Conservation (phyloP, 176 grass and related monocot species). For the Chrysopogon serrulatus region DNA sequence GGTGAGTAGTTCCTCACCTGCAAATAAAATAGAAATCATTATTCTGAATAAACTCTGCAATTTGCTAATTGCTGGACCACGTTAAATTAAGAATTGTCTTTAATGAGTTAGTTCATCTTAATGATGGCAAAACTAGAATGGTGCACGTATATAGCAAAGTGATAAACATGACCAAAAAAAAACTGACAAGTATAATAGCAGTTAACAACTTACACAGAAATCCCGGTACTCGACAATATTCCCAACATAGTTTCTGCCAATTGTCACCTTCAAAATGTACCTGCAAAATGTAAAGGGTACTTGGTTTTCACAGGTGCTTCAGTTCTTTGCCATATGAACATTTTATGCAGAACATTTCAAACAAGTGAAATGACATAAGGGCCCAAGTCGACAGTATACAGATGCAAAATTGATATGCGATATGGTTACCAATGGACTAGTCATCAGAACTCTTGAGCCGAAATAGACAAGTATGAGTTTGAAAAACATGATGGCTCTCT, state of each 20-base stretch:
- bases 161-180: neutral
- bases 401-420: neutral
- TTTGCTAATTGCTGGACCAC: neutral
- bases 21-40: conserved; percentile 9
- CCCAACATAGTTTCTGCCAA: conserved; percentile 75
- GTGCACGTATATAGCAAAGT: neutral
- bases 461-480: neutral
- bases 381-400: neutral
- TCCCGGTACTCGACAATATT: conserved; percentile 72
- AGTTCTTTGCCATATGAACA: neutral
- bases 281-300: conserved; percentile 26
- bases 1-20: conserved; percentile 80
- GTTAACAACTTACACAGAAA: conserved; percentile 66
- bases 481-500: neutral
- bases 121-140: neutral
- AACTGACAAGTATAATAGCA: neutral
- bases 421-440: neutral
- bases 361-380: neutral
- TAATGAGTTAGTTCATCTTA: neutral
- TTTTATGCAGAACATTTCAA: neutral
- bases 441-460: neutral
- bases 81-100: neutral
- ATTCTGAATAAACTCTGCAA: neutral
- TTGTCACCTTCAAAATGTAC: conserved; percentile 76
- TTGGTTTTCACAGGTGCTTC: neutral